These are phyloP conservation scores for Penicillium simplicissimum DNA, from an alignment of 495 filamentous ascomycete species.

Conservation along the genomic window DNA sequence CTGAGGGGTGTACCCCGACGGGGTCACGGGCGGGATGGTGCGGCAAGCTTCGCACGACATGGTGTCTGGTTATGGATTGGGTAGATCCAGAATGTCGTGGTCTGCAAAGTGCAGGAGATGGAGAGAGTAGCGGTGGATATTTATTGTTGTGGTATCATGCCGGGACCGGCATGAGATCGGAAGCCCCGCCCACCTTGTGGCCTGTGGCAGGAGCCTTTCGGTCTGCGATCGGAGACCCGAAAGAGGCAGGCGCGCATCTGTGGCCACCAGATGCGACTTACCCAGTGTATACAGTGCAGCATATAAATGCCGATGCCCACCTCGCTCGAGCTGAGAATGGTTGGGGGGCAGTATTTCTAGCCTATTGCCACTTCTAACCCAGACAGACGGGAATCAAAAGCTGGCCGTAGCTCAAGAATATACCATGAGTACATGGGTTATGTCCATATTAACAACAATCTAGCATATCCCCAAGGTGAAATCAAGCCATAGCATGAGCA, in stretches of 20 bases:
- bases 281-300: too few relatives aligned
- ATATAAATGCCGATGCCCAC: too few relatives aligned
- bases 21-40: constrained; percentile 67
- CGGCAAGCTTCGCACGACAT: constrained; percentile 64
- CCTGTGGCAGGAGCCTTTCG: too few relatives aligned
- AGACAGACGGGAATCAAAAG: background rate
- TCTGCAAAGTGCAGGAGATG: background rate
- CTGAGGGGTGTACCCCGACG: constrained; percentile 61
- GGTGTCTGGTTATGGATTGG: background rate
- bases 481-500: background rate
- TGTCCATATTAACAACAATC: background rate
- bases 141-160: background rate
- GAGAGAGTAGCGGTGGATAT: background rate
- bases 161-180: background rate
- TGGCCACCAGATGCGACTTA: too few relatives aligned
- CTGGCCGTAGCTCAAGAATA: too few relatives aligned
- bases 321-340: too few relatives aligned
- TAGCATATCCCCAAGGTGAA: background rate
- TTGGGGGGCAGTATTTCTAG: too few relatives aligned
- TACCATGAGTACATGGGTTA: background rate
- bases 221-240: background rate
- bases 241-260: background rate
- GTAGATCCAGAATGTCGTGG: background rate
- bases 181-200: background rate
- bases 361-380: too few relatives aligned